These are phyloP conservation scores for Phytopythium mirpurense DNA, from an alignment of 352 stramenopile species.

Conservation along the genomic window DNA sequence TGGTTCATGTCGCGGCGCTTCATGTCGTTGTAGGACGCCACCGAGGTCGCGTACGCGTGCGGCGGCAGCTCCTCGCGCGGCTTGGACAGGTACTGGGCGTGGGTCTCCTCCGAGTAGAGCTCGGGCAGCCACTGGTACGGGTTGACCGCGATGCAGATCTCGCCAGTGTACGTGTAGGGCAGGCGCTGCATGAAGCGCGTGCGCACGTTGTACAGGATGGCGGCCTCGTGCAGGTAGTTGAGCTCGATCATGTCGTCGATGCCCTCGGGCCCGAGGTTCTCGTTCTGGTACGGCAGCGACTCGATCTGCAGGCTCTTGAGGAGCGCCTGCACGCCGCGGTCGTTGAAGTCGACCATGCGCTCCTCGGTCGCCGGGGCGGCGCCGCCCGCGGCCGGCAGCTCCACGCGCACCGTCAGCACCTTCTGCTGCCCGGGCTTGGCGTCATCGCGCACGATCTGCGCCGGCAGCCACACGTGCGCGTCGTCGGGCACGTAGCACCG, in stretches of 20 bases:
- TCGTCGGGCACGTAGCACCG: constrained; percentile 88
- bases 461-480: constrained; percentile 78
- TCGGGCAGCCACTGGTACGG: constrained; percentile 92
- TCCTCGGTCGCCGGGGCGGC: constrained; percentile 35
- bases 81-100: constrained; percentile 69
- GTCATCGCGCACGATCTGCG: constrained; percentile 68
- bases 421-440: constrained; percentile 49
- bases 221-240: constrained; percentile 89
- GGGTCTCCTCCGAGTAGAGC: constrained; percentile 78
- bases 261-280: constrained; percentile 50
- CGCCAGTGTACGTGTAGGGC: constrained; percentile 96
- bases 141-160: constrained; percentile 97
- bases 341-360: constrained; percentile 62
- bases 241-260: constrained; percentile 87
- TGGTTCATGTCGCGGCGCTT: constrained; percentile 65
- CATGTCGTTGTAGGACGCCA: constrained; percentile 80
- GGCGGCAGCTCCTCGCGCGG: constrained; percentile 73
- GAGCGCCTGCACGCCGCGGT: constrained; percentile 67
- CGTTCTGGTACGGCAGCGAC: constrained; percentile 83
- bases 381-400: constrained; percentile 24
- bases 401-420: constrained; percentile 65
- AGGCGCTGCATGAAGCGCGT: constrained; percentile 73
- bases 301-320: constrained; percentile 70
- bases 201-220: constrained; percentile 89
- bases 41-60: constrained; percentile 76